Percentiles rank a stretch among this genome's conserved stretches.
These are phyloP conservation scores for Exophiala sideris DNA, from an alignment of 2,329 filamentous ascomycete species.

Conservation along the genomic window DNA sequence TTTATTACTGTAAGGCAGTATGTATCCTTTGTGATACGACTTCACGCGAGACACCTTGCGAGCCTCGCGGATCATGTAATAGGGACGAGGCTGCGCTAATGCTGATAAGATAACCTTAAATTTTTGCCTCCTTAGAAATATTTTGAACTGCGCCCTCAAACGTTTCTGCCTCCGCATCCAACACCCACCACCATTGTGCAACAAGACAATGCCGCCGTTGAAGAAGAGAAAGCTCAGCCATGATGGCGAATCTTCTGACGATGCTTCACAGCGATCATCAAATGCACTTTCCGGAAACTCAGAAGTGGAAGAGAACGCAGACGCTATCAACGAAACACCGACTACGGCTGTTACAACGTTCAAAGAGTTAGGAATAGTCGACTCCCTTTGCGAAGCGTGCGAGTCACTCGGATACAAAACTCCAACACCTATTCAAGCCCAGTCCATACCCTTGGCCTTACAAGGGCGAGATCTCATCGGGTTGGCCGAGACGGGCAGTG, in stretches of 20 bases:
- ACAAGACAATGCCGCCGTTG: slow-evolving; percentile 34
- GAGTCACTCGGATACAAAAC: slow-evolving; percentile 74
- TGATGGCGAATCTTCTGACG: slow-evolving; percentile 1
- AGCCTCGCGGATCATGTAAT: too few relatives aligned
- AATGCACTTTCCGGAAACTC: neutral
- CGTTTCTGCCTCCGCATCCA: too few relatives aligned
- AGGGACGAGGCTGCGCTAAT: too few relatives aligned
- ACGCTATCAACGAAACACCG: slow-evolving; percentile 1
- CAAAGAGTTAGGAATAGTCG: slow-evolving; percentile 67
- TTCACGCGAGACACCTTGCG: too few relatives aligned
- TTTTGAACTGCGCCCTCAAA: too few relatives aligned
- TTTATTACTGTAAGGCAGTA: too few relatives aligned
- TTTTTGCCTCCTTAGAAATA: too few relatives aligned
- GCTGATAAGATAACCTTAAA: too few relatives aligned
- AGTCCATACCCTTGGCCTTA: slow-evolving; percentile 79
- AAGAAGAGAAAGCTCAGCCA: slow-evolving; percentile 41
- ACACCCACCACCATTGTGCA: neutral
- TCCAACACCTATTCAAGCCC: slow-evolving; percentile 83
- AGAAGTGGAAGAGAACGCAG: slow-evolving; percentile 15
- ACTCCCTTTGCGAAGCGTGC: slow-evolving; percentile 86
- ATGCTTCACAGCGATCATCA: neutral
- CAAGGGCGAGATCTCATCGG: slow-evolving; percentile 84
- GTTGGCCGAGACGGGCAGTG: slow-evolving; percentile 89
- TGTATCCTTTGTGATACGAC: too few relatives aligned
- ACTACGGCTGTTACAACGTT: slow-evolving; percentile 43